Percentiles rank a stretch among this genome's conserved stretches.
These are phyloP conservation scores for Neckera pumila DNA, from an alignment of 225 moss, liverwort and hornwort genomes.

Conservation along the genomic window DNA sequence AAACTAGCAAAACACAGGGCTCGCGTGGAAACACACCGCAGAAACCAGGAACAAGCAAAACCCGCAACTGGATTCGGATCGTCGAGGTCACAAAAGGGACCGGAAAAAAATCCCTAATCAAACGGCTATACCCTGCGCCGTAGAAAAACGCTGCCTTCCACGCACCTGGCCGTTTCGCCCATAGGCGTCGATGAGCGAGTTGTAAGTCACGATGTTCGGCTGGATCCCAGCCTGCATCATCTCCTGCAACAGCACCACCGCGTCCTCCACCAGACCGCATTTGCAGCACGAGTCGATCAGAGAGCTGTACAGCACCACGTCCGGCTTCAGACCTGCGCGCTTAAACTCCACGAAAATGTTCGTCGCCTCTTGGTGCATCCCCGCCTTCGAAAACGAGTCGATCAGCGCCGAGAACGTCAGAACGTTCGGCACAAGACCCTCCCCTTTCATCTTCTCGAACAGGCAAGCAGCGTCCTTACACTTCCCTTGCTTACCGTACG, in stretches of 20 bases:
- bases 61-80: too few relatives aligned
- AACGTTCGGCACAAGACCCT: slow-evolving; percentile 83
- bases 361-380: slow-evolving; percentile 78
- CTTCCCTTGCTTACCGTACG: slow-evolving; percentile 89
- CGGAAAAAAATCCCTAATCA: background rate
- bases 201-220: slow-evolving; percentile 97
- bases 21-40: background rate
- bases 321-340: slow-evolving; percentile 83
- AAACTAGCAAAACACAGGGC: too few relatives aligned
- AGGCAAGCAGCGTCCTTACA: slow-evolving; percentile 73
- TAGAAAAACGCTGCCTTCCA: background rate
- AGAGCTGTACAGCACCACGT: slow-evolving; percentile 91
- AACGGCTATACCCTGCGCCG: background rate
- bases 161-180: slow-evolving; percentile 77
- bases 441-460: slow-evolving; percentile 74
- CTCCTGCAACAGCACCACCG: slow-evolving; percentile 75
- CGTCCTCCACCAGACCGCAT: slow-evolving; percentile 81
- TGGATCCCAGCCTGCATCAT: slow-evolving; percentile 94
- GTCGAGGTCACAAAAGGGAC: background rate
- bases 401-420: slow-evolving; percentile 86
- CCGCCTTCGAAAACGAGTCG: slow-evolving; percentile 84
- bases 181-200: slow-evolving; percentile 91
- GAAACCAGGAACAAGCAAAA: background rate
- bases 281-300: slow-evolving; percentile 91
- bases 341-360: slow-evolving; percentile 72